Evolutionary conservation across 2,329 filamentous ascomycete species (phyloP).

Genomic region (Cladophialophora immunda): DNA sequence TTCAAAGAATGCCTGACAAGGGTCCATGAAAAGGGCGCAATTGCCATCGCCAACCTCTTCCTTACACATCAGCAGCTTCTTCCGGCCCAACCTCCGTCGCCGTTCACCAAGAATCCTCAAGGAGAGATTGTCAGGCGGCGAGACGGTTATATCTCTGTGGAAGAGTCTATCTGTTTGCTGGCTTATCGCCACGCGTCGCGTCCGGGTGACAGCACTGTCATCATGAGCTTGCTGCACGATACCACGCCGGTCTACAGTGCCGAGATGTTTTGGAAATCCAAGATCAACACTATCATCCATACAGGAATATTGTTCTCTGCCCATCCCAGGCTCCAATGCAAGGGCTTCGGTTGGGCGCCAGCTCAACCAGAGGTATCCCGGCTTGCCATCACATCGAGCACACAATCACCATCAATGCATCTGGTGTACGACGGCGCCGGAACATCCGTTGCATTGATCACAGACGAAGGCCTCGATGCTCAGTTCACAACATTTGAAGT

Average conservation of each 20-base stretch:
- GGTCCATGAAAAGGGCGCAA: constrained; percentile 14
- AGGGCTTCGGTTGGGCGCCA: not conserved
- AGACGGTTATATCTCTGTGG: not conserved
- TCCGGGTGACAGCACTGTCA: not conserved
- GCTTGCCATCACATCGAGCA: not conserved
- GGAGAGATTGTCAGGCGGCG: not conserved
- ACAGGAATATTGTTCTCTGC: not conserved
- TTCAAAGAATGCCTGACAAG: constrained; percentile 17
- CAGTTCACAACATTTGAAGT: not conserved
- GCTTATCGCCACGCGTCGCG: not conserved
- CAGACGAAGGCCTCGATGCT: not conserved
- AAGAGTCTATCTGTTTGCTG: constrained; percentile 1
- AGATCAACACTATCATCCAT: not conserved
- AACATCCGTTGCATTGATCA: not conserved
- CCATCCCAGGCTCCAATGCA: not conserved
- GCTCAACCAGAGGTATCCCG: not conserved
- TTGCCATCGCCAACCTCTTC: constrained; percentile 22
- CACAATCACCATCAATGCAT: not conserved
- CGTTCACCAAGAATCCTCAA: not conserved
- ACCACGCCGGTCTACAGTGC: not conserved
- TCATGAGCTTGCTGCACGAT: constrained; percentile 4
- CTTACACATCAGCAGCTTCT: constrained; percentile 13
- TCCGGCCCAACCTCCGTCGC: not conserved
- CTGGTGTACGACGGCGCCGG: not conserved
- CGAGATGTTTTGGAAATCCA: constrained; percentile 1